Base-by-base conservation (phyloP, 2,329 filamentous ascomycete species). In the Fusarium nematophilum region DNA sequence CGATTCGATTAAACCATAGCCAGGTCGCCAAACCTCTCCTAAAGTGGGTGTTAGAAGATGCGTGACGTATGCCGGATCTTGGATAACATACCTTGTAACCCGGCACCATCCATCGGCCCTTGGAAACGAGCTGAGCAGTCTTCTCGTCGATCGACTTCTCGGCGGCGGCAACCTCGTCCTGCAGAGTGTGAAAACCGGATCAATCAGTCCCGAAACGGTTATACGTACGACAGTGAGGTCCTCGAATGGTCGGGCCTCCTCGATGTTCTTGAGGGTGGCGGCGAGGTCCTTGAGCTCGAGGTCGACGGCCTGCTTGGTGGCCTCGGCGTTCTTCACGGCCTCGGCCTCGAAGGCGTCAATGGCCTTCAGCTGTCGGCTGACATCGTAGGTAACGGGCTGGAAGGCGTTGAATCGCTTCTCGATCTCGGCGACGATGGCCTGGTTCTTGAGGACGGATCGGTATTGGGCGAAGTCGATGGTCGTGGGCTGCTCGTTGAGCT, bases 1-100 rank as follows among this genome's bases (percentile, higher is more conserved):
- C 49, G 63, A 67, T 62, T 72, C 72, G 76, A 86, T 87, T 97
- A 99, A 79, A 98, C 85, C 72, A 96, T 83, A 72, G 95, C 94
- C 72, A 98, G 89, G 78, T 98, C 93, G 84, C 95, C 95, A 81
- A 98, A 99, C 87, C 93, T 96, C 88, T 99, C 95, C 94, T 98
- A 73, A 68, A 73, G 39, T 40, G 67, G 59, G 64, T 52, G 76
- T 89, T 77, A 90, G 83, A 58, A 69, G 21, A 21, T 21, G 30
- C 47, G 33, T 27, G 15, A 23, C 8, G 36, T 39, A 6, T 51
- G 6, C 18, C 10, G 9, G 14, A 21, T 25, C 21, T 23, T 14
- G 18, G 15, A 48, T 6, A 53, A 75, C 89, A 72, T 83, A 94
- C 94, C 92, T 97, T 97, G 91, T 99, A 99, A 77, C 95, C 95